Evolutionary conservation across 164 flowering plant species (phyloP).

Genomic region (Vitis rupestris): DNA sequence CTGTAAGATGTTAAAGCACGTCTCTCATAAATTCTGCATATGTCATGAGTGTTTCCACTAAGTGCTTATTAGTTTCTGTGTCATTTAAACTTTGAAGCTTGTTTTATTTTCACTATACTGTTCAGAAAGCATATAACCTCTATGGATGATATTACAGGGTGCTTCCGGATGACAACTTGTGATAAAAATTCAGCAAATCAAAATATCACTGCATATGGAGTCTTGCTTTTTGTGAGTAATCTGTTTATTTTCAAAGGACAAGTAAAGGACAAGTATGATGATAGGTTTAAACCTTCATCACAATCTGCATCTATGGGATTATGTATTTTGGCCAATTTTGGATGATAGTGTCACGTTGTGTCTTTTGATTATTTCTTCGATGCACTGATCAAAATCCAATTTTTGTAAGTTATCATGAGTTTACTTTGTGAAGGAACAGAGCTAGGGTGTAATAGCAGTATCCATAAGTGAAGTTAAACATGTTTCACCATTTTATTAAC

Average conservation of each 20-base stretch:
- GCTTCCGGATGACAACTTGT: slow-evolving; percentile 58
- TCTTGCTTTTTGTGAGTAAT: slow-evolving; percentile 57
- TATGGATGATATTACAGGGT: slow-evolving; percentile 36
- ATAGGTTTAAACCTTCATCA: not conserved
- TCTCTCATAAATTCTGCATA: not conserved
- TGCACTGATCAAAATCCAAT: not conserved
- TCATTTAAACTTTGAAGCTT: not conserved
- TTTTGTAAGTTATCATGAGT: no score
- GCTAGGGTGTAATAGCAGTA: not conserved
- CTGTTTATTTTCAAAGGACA: not conserved
- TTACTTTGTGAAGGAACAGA: not conserved
- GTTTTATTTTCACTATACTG: not conserved
- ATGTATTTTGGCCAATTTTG: not conserved
- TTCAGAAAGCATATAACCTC: slow-evolving; percentile 10
- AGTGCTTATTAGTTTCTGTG: not conserved
- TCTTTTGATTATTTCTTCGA: not conserved
- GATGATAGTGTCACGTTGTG: not conserved
- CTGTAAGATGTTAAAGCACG: not conserved
- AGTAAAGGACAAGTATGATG: not conserved
- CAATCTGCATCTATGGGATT: not conserved
- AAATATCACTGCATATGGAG: slow-evolving; percentile 66
- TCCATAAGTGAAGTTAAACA: not conserved
- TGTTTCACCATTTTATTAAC: not conserved
- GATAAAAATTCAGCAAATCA: slow-evolving; percentile 45
- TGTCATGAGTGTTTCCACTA: not conserved